Percentiles rank a stretch among this genome's conserved stretches.
These are phyloP conservation scores for Phaeosphaeria sp. DNA, from an alignment of 2,329 filamentous ascomycete species.

Conservation along the genomic window DNA sequence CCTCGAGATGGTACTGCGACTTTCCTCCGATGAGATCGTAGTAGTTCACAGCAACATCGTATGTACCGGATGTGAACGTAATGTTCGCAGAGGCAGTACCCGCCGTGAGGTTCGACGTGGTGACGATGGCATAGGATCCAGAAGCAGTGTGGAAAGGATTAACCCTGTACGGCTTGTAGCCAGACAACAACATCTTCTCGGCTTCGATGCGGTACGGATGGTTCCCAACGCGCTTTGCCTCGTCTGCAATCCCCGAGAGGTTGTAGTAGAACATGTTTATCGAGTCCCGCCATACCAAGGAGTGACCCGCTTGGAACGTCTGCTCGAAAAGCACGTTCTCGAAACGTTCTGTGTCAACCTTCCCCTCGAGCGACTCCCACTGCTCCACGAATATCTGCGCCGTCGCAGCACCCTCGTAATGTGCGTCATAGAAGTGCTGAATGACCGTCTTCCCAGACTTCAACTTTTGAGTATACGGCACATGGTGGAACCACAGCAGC, in stretches of 20 bases:
- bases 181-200: slow-evolving; percentile 67
- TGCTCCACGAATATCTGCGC: slow-evolving; percentile 64
- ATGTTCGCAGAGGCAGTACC: slow-evolving; percentile 59
- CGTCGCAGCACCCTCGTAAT: slow-evolving; percentile 65
- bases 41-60: slow-evolving; percentile 71
- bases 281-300: slow-evolving; percentile 73
- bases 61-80: slow-evolving; percentile 60
- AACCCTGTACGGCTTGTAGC: slow-evolving; percentile 63
- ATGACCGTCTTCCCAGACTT: slow-evolving; percentile 71
- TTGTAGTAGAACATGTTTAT: slow-evolving; percentile 70
- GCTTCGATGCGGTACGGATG: slow-evolving; percentile 74
- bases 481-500: slow-evolving; percentile 77
- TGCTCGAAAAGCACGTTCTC: slow-evolving; percentile 66
- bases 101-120: slow-evolving; percentile 58
- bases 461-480: slow-evolving; percentile 69
- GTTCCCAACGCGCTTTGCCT: slow-evolving; percentile 62
- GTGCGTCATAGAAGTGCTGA: slow-evolving; percentile 70
- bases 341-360: slow-evolving; percentile 67
- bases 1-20: slow-evolving; percentile 61
- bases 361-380: slow-evolving; percentile 64
- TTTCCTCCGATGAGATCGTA: slow-evolving; percentile 68
- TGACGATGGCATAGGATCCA: slow-evolving; percentile 63
- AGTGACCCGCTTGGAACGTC: slow-evolving; percentile 71
- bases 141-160: slow-evolving; percentile 68
- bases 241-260: slow-evolving; percentile 67